A percentile compares a stretch with the other conserved stretches of the same genome.
Evolutionary conservation across 345 rosid species (phyloP).

Genomic region (Clausena lansium): DNA sequence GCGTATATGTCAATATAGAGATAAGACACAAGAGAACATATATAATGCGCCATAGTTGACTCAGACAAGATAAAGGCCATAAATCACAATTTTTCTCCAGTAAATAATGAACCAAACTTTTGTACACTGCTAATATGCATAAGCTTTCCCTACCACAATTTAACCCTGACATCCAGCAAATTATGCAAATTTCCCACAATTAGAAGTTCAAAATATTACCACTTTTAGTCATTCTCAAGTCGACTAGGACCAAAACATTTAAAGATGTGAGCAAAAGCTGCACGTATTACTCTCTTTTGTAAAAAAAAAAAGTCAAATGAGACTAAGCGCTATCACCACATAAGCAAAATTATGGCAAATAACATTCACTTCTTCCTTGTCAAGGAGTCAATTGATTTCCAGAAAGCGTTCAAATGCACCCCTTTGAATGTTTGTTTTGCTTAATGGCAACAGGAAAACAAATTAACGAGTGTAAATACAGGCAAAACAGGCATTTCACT

Average conservation of each 20-base stretch:
- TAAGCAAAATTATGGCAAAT: background rate
- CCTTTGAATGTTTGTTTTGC: background rate
- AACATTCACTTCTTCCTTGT: background rate
- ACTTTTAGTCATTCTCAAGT: background rate
- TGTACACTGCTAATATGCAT: background rate
- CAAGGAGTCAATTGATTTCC: background rate
- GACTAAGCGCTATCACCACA: background rate
- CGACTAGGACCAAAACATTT: background rate
- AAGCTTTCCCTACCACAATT: background rate
- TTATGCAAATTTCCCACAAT: background rate
- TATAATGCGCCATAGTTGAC: background rate
- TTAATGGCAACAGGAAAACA: background rate
- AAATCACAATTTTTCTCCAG: background rate
- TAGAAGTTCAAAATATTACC: background rate
- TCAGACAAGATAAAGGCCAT: background rate
- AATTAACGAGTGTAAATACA: background rate
- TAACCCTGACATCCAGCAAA: background rate
- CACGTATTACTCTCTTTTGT: background rate
- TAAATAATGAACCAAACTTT: background rate
- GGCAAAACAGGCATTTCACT: conserved; percentile 3
- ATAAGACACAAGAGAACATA: background rate
- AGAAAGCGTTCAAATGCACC: background rate
- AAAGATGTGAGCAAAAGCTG: background rate
- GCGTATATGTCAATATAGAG: background rate
- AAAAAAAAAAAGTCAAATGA: background rate